These are phyloP conservation scores for Thielaviopsis populi DNA, from an alignment of 2,329 filamentous ascomycete species.

Conservation along the genomic window DNA sequence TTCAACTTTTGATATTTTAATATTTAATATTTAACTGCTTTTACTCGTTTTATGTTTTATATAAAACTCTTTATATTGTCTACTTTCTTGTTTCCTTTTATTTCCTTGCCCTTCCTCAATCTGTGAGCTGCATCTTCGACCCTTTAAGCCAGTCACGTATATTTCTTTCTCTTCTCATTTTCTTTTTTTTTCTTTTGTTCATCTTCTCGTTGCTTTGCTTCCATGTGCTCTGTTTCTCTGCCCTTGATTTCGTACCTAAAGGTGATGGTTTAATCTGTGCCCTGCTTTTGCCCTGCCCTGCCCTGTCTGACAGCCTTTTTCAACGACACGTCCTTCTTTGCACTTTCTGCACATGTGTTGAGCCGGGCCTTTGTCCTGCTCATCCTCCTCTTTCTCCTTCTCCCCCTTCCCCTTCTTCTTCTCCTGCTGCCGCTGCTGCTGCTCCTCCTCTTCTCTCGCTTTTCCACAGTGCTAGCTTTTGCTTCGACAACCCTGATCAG, in stretches of 20 bases:
- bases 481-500: neutral
- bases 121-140: too few relatives aligned
- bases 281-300: neutral
- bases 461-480: neutral
- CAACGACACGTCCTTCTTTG: constrained; percentile 2
- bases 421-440: neutral
- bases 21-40: neutral
- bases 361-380: neutral
- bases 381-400: neutral
- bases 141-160: neutral
- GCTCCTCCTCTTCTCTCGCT: neutral
- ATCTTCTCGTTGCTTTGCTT: neutral
- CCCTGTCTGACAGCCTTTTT: neutral
- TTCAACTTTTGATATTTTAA: neutral
- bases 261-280: neutral
- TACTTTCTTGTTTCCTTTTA: neutral
- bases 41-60: neutral
- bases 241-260: neutral
- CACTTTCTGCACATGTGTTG: constrained; percentile 4
- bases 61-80: neutral
- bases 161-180: neutral
- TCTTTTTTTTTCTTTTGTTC: neutral
- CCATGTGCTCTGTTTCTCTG: neutral
- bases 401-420: neutral
- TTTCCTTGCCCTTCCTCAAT: neutral